Conservation (phyloP, 768 basidiomycete species). For the Tephrocybe sp. region DNA sequence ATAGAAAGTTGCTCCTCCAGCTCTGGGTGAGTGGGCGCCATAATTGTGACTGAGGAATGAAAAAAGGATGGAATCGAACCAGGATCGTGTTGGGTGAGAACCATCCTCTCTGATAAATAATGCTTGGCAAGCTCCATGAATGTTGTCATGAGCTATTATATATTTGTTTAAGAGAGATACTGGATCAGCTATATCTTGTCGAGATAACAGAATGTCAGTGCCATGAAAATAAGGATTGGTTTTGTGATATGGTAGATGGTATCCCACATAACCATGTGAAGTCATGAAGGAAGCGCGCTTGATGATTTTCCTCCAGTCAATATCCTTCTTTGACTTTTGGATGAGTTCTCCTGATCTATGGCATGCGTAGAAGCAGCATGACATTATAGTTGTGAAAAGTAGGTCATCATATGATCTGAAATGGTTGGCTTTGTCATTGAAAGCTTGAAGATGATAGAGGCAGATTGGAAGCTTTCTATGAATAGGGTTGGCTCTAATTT, state of each 20-base stretch:
- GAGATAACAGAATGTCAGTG: slow-evolving; percentile 20
- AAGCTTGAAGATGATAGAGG: slow-evolving; percentile 14
- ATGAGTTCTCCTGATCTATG: slow-evolving; percentile 24
- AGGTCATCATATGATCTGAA: slow-evolving; percentile 6
- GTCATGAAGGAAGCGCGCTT: slow-evolving; percentile 20
- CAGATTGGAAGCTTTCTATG: background rate
- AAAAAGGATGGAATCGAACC: slow-evolving; percentile 22
- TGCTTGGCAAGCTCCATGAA: slow-evolving; percentile 15
- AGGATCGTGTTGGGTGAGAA: slow-evolving; percentile 18
- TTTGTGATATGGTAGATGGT: slow-evolving; percentile 29
- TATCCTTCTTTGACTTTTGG: slow-evolving; percentile 18
- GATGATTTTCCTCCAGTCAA: slow-evolving; percentile 28
- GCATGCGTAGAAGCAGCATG: slow-evolving; percentile 28
- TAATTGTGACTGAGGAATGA: slow-evolving; percentile 12
- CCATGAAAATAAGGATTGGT: slow-evolving; percentile 27
- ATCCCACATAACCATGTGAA: slow-evolving; percentile 1
- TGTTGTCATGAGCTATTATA: slow-evolving; percentile 8
- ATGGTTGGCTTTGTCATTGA: slow-evolving; percentile 7
- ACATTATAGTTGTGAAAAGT: slow-evolving; percentile 21
- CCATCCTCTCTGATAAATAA: slow-evolving; percentile 22
- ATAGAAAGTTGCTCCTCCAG: slow-evolving; percentile 25
- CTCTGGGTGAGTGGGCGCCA: slow-evolving; percentile 22
- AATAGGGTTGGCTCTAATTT: slow-evolving; percentile 5
- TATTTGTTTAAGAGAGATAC: slow-evolving; percentile 19
- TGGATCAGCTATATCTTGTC: slow-evolving; percentile 18